Evolutionary conservation across 2,329 filamentous ascomycete species (phyloP), one percentile per base, ranked within the genome.

Genomic region (Fusarium floridanum): DNA sequence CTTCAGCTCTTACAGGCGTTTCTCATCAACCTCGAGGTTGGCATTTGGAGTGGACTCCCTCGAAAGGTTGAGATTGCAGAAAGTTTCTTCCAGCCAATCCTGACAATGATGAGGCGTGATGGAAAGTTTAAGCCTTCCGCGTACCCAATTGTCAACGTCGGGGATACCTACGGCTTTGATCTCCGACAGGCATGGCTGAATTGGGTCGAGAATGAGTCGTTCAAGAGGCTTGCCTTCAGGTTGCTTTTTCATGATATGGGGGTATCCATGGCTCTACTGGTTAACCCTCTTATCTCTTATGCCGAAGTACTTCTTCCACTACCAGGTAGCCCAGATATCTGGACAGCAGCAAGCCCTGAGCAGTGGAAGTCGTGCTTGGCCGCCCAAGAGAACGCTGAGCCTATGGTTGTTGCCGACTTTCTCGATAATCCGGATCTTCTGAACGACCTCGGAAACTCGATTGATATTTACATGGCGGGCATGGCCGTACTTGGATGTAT

Each of bases 31-130:
- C 75, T 84, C 1, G 78, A 84, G n/a, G 71, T 77, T 17, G 75
- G 75, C 1, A n/a, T 84, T 1, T 84, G 83, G 83, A 83, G 82
- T 55, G 83, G 83, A 2, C 77, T 81, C 16, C 80, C 77, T 14
- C 77, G 83, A 2, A 84, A 84, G 34, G 80, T 84, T 7, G 83
- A 85, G 60, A 82, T 85, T n/a, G 80, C 82, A 6, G 83, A 84
- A 56, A 81, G 80, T 34, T 83, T 83, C 61, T 74, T 83, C 32
- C 78, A 81, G 34, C 81, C 82, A 0, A 66, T 82, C 0, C 48
- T 84, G 7, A 84, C 82, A 2, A 84, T 84, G 79, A 67, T 84
- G 48, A 77, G 82, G 3, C 78, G 82, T 0, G 78, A 78, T 20
- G 80, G 81, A 6, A 80, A 78, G 56, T 80, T 84, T 57, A 76